Evolutionary conservation across 2,329 filamentous ascomycete species (phyloP), one percentile per base, ranked within the genome.

Genomic region (Xylariaceae sp.): DNA sequence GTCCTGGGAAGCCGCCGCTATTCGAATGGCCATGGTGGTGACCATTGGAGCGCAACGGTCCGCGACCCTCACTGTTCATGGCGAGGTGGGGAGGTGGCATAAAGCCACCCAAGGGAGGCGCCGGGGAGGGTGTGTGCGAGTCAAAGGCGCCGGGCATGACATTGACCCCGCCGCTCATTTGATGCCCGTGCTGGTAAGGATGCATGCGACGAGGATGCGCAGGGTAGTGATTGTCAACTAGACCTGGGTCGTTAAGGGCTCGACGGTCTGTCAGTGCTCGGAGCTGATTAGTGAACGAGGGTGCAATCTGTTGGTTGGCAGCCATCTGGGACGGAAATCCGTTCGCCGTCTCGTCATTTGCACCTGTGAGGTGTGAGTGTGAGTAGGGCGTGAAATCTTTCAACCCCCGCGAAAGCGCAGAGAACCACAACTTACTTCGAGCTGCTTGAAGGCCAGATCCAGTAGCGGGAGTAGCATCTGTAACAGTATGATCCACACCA

Each of bases 81-180:
- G 65, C 64, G 49, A 64, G 57, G 18, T 59, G 62, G 8, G 81
- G 79, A 47, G 80, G 80, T 53, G 78, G 77, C 51, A 77, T 77
- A 55, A 80, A 78, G 57, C 74, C 76, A 39, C 75, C 76, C 11
- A 77, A 77, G 51, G 72, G 75, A 55, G 81, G 81, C 48, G 75
- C 81, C 1, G 84, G 84, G 4, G 84, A 87, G 0, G 83, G 81
- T 56, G 77, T 80, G 66, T 81, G 80, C 10, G 84, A 86, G 15
- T 77, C 79, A 37, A 82, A 80, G 5, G 75, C 76, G 39, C 81
- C 81, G 66, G 86, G 85, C 62, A 84, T 77, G 55, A 85, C 73
- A 68, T 66, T 66, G 50, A 79, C 84, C 44, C 80, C 77, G 60
- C 79, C 79, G 69, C 80, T 85, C 11, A 77, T 78, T 56, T 81